These are phyloP conservation scores for Helotiales sp. DNA, from an alignment of 2,329 filamentous ascomycete species.

Conservation along the genomic window DNA sequence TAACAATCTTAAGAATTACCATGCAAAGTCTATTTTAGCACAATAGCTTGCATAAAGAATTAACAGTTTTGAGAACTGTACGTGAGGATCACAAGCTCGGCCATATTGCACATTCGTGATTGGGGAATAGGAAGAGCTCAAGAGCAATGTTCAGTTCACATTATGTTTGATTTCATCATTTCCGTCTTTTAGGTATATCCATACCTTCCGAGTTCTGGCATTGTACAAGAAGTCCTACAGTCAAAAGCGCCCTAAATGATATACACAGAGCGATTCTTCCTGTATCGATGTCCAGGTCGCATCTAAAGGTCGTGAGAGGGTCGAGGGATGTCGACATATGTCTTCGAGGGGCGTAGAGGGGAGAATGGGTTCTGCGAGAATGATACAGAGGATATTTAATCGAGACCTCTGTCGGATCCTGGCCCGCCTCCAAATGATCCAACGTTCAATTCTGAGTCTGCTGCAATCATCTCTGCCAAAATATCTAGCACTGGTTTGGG, in stretches of 20 bases:
- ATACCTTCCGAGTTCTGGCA: constrained; percentile 31
- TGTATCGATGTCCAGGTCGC: constrained; percentile 20
- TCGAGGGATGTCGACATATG: constrained; percentile 11
- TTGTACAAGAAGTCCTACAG: constrained; percentile 32
- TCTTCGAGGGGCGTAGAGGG: constrained; percentile 12
- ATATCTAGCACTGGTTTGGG: constrained; percentile 85
- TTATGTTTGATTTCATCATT: constrained; percentile 14
- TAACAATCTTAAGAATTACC: too few species aligned
- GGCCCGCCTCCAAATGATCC: constrained; percentile 38
- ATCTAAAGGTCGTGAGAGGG: constrained; percentile 4
- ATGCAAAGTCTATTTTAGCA: too few species aligned
- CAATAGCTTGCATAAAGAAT: too few species aligned
- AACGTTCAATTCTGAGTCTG: constrained; percentile 74
- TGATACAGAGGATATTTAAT: constrained; percentile 25
- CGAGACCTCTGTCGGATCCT: constrained; percentile 35
- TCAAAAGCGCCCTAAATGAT: constrained; percentile 29
- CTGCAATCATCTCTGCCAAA: constrained; percentile 95
- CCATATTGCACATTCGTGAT: background rate
- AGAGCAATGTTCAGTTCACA: constrained; percentile 8
- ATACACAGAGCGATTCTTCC: constrained; percentile 27
- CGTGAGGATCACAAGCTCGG: background rate
- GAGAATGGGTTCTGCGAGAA: constrained; percentile 13
- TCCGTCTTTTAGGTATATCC: constrained; percentile 16
- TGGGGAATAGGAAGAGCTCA: background rate
- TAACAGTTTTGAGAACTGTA: too few species aligned